A percentile compares a stretch with the other conserved stretches of the same genome.
phyloP scores from a whole-genome alignment of 2,329 filamentous ascomycete species.

The Pyricularia pennisetigena region DNA sequence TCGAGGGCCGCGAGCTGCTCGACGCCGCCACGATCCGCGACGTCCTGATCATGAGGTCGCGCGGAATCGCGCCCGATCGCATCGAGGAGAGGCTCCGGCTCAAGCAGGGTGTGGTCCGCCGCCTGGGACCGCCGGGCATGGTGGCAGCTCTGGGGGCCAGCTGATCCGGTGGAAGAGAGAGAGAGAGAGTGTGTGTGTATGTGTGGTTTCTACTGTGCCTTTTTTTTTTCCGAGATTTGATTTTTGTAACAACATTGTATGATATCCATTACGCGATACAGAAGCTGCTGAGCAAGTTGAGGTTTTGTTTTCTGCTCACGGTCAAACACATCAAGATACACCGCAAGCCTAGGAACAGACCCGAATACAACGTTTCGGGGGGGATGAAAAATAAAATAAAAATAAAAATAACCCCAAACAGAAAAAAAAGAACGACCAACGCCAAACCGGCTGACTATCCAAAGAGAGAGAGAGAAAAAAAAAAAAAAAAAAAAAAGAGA shows the following conservation, averaged over 20 bases:
- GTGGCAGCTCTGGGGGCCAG: slow-evolving; percentile 24
- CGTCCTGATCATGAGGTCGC: slow-evolving; percentile 31
- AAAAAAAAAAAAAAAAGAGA: neutral
- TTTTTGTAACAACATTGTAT: neutral
- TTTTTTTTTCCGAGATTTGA: neutral
- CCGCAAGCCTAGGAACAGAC: neutral
- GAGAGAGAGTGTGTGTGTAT: neutral
- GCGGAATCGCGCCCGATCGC: slow-evolving; percentile 24
- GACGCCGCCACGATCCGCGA: slow-evolving; percentile 37
- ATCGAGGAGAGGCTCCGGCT: slow-evolving; percentile 38
- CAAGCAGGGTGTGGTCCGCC: slow-evolving; percentile 31
- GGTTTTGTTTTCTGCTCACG: neutral
- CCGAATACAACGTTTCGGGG: neutral
- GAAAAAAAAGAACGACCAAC: neutral
- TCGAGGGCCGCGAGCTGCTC: slow-evolving; percentile 33
- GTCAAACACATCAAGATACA: neutral
- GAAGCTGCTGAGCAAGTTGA: neutral
- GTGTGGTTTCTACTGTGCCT: neutral
- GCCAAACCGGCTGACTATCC: neutral
- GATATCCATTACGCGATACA: neutral
- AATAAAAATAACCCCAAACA: neutral
- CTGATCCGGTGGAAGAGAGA: neutral
- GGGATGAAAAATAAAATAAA: neutral
- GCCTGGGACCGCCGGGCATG: slow-evolving; percentile 30
- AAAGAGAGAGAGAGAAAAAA: too few species aligned